Evolutionary conservation across 2,329 filamentous ascomycete species (phyloP), one percentile per base, ranked within the genome.

Genomic region (Lasiodiplodia citricola): DNA sequence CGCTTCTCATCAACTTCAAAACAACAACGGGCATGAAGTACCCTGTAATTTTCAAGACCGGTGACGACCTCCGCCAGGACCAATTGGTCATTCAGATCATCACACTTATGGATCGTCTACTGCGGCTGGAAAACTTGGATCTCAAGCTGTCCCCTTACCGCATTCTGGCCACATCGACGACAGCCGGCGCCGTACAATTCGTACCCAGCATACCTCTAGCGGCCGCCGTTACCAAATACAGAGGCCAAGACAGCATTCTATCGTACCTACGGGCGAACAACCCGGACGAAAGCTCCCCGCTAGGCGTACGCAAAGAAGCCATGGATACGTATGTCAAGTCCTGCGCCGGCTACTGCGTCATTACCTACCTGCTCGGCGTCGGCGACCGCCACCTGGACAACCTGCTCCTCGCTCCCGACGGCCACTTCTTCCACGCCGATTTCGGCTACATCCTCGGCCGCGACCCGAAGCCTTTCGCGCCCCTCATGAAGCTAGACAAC

Each of bases 61-160:
- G 96, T 44, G 96, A 99, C 77, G 96, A 99, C 77, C 85, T 99
- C 64, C 92, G 96, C 16, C 96, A 99, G 80, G 96, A 99, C 76
- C 96, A 99, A 77, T 88, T 99, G 2, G 95, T 99, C 44, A 96
- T 99, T 67, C 96, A 93, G 76, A 98, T 98, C 76, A 97, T 99
- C 78, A 97, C 93, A 0, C 87, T 99, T 18, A 99, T 99, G 96
- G 96, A 99, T 75, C 92, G 95, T 69, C 88, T 99, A 1, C 86
- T 99, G 4, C 92, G 93, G 70, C 97, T 98, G 76, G 96, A 99
- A 77, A 98, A 99, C 70, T 85, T 99, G 11, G 96, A 99, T 76
- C 86, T 99, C 55, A 97, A 96, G 77, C 86, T 99, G 1, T 95
- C 95, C 0, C 96, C 96, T 0, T 99, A 99, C 83, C 95, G 95